These are phyloP conservation scores for Aspergillus sp. DNA, from an alignment of 2,329 filamentous ascomycete genomes.

Conservation along the genomic window DNA sequence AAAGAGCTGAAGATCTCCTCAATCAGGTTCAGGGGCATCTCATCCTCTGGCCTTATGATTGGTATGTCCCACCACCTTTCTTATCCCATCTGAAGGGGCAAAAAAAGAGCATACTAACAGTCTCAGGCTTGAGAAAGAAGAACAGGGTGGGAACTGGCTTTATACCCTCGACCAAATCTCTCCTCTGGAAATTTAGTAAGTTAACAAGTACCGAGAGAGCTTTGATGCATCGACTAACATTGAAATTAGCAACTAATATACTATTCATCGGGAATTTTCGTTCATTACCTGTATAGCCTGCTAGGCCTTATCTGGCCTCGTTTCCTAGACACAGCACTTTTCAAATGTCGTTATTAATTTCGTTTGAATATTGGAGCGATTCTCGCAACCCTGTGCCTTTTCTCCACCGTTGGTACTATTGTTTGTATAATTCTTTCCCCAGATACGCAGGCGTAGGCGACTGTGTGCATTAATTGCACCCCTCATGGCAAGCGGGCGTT, in stretches of 20 bases:
- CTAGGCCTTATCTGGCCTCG: background rate
- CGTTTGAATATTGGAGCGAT: background rate
- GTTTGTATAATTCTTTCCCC: background rate
- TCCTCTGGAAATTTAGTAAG: slow-evolving; percentile 85
- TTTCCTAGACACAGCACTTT: background rate
- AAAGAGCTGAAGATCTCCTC: slow-evolving; percentile 79
- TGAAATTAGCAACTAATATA: slow-evolving; percentile 28
- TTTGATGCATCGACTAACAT: slow-evolving; percentile 17
- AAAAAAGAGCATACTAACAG: slow-evolving; percentile 12
- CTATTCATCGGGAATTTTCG: slow-evolving; percentile 2
- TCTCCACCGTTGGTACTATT: background rate
- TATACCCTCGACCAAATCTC: slow-evolving; percentile 96
- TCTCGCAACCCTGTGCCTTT: background rate
- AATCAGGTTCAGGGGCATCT: slow-evolving; percentile 82
- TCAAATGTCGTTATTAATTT: background rate
- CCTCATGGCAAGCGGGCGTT: slow-evolving; percentile 17
- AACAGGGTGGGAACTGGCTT: slow-evolving; percentile 91
- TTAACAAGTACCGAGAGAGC: slow-evolving; percentile 2
- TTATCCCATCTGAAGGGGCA: background rate
- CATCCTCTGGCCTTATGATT: slow-evolving; percentile 93
- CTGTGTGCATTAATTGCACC: slow-evolving; percentile 2
- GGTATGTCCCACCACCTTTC: slow-evolving; percentile 49
- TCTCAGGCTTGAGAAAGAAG: slow-evolving; percentile 74
- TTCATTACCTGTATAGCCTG: slow-evolving; percentile 1
- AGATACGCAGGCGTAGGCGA: slow-evolving; percentile 5